Evolutionary conservation across 2,329 filamentous ascomycete species (phyloP).

Genomic region (Claviceps fusiformis): DNA sequence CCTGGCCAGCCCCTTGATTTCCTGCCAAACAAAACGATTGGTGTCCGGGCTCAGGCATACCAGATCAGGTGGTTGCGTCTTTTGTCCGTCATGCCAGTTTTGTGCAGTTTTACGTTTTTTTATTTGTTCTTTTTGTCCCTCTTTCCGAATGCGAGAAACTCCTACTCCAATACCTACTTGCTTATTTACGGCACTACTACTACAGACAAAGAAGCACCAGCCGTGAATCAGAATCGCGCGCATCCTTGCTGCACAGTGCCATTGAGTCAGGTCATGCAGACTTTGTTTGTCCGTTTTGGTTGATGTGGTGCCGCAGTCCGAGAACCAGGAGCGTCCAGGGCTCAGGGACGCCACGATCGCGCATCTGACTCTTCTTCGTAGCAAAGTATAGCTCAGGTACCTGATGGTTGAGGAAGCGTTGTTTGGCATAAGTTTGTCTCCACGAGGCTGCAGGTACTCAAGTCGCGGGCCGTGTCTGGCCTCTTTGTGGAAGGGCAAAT

Average conservation of each 20-base stretch:
- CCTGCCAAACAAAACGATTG: background rate
- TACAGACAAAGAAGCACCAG: background rate
- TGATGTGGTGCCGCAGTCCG: background rate
- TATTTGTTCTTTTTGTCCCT: background rate
- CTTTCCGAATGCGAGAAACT: too few relatives aligned
- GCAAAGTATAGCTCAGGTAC: background rate
- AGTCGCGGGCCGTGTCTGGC: too few relatives aligned
- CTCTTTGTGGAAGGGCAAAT: too few relatives aligned
- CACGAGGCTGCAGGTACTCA: background rate
- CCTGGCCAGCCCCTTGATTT: constrained; percentile 6
- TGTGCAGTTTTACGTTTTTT: too few relatives aligned
- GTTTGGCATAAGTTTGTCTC: background rate
- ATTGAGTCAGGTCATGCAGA: background rate
- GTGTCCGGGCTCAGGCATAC: background rate
- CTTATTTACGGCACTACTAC: too few relatives aligned
- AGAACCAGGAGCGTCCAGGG: background rate
- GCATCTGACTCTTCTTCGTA: background rate
- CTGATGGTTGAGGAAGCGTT: background rate
- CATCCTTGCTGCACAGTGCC: background rate
- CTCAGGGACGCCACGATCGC: background rate
- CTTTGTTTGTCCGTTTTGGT: background rate
- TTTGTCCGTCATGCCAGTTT: background rate
- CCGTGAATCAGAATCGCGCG: background rate
- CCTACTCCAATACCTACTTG: too few relatives aligned
- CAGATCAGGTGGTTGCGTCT: background rate